Conservation (phyloP, 169 alveolate genomes). For the Plasmodium coatneyi region DNA sequence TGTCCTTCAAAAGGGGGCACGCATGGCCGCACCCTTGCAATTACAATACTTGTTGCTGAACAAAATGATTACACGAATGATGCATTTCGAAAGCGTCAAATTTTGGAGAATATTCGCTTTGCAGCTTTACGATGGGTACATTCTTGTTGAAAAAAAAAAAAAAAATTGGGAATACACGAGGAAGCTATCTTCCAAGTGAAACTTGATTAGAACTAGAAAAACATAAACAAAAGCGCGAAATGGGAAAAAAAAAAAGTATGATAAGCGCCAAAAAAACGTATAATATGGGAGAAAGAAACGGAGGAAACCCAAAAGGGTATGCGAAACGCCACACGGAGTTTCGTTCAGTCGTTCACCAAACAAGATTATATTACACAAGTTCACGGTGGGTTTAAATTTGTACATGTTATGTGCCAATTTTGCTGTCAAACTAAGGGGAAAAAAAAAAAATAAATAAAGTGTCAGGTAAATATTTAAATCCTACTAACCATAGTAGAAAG, state of each 20-base stretch:
- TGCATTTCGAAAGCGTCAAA: background rate
- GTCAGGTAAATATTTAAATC: background rate
- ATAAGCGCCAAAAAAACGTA: background rate
- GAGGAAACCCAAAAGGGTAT: background rate
- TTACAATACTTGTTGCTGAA: background rate
- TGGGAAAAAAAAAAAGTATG: background rate
- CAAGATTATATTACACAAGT: background rate
- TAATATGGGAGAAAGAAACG: background rate
- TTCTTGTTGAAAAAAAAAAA: background rate
- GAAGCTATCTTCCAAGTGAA: background rate
- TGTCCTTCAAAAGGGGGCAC: background rate
- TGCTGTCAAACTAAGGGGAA: background rate
- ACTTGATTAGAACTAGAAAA: background rate
- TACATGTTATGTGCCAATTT: background rate
- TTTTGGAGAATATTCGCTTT: background rate
- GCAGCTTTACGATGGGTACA: background rate
- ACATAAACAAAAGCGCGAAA: background rate
- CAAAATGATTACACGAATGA: background rate
- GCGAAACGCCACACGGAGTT: background rate
- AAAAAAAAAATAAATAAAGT: background rate
- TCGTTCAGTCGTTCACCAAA: background rate
- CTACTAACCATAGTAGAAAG: background rate
- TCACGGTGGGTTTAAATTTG: background rate
- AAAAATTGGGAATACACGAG: background rate
- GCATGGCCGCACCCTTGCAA: background rate